phyloP scores from a whole-genome alignment of 179 eudicot species.

The Drosera spatulata region DNA sequence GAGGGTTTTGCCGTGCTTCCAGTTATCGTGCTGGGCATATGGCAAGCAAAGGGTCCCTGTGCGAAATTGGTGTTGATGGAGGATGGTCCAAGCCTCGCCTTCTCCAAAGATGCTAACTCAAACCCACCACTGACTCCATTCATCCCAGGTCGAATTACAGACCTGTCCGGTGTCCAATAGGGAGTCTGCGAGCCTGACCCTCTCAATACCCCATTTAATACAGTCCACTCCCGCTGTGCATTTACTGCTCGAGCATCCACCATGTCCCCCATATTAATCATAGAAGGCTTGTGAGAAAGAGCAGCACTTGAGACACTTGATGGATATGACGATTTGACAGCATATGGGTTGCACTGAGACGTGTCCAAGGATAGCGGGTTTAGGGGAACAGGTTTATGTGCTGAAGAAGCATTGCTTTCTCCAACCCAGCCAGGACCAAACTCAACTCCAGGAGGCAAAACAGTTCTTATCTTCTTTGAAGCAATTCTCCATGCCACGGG shows the following conservation, averaged over 20 bases:
- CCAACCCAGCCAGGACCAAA: conserved; percentile 90
- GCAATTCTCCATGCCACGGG: conserved; percentile 68
- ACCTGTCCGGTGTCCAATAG: conserved; percentile 16
- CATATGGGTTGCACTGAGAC: conserved; percentile 14
- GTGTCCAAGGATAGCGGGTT: conserved; percentile 15
- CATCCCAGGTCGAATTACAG: conserved; percentile 16
- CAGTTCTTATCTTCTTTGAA: conserved; percentile 39
- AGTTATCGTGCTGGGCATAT: conserved; percentile 6
- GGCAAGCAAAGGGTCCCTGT: conserved; percentile 12
- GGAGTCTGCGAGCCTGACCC: conserved; percentile 9
- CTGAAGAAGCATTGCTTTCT: conserved; percentile 27
- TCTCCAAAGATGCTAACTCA: conserved; percentile 24
- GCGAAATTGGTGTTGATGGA: conserved; percentile 7
- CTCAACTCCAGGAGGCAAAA: conserved; percentile 48
- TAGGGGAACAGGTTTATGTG: conserved; percentile 13
- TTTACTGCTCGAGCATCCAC: conserved; percentile 22
- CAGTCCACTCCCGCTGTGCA: conserved; percentile 18
- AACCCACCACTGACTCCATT: conserved; percentile 30
- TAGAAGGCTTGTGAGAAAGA: conserved; percentile 11
- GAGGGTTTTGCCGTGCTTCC: conserved; percentile 1
- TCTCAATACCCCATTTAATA: conserved; percentile 12
- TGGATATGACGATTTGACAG: conserved; percentile 13
- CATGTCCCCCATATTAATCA: conserved; percentile 11
- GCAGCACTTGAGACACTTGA: conserved; percentile 19
- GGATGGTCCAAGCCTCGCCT: conserved; percentile 14